A percentile compares a stretch with the other conserved stretches of the same genome.
Conservation (phyloP, 176 grass and related monocot genomes). For the Coix lacrymajobi region DNA sequence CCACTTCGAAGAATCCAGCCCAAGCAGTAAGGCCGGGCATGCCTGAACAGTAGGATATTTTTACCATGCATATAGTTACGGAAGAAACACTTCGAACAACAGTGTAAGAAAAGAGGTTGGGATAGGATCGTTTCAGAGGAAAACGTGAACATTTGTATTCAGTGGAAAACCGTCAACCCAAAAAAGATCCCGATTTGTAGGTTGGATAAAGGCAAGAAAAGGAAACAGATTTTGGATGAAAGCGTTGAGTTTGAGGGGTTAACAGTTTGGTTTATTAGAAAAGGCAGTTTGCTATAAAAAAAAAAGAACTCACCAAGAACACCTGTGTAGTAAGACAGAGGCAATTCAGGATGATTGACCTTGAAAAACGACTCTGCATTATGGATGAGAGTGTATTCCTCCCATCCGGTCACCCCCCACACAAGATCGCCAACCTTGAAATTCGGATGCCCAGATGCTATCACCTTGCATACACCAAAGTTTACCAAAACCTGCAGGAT, state of each 20-base stretch:
- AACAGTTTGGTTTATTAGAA: not conserved
- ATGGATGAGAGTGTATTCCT: constrained; percentile 56
- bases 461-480: constrained; percentile 54
- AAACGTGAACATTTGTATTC: not conserved
- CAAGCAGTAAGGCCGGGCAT: constrained; percentile 57
- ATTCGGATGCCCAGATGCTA: constrained; percentile 44
- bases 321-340: constrained; percentile 66
- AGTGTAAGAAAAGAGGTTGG: not conserved
- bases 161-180: not conserved
- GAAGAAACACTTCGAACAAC: not conserved
- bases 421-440: constrained; percentile 44
- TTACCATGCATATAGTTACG: too few relatives aligned
- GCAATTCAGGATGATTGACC: constrained; percentile 52
- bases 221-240: not conserved
- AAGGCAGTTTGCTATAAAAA: not conserved
- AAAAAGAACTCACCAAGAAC: constrained; percentile 37
- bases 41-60: not conserved
- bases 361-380: constrained; percentile 41
- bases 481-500: not conserved
- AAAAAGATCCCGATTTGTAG: not conserved
- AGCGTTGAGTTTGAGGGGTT: not conserved
- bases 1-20: constrained; percentile 41
- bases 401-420: constrained; percentile 53
- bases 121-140: not conserved
- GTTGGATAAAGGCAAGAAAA: not conserved